Base-by-base conservation (phyloP, 495 filamentous ascomycete genomes). In the Tuber calosporum region DNA sequence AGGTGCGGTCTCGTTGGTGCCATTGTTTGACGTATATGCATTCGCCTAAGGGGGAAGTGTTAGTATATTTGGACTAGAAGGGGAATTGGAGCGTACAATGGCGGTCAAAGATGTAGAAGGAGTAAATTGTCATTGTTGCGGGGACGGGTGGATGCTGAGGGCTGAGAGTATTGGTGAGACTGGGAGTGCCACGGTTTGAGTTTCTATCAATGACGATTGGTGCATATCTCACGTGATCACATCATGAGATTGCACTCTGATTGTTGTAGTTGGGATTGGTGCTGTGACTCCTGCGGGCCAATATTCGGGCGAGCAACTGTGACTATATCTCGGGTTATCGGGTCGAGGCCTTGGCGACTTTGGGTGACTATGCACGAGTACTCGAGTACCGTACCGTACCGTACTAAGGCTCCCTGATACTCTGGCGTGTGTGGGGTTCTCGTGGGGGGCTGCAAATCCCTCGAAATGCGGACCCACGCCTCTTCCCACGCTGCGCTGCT, bases 81-180 rank as follows among this genome's bases (percentile, higher is more conserved):
- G 30, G n/a, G 30, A 30, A 30, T 68, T 22, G 38, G 48, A 48
- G 77, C 86, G 80, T 87, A 98, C 95, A 96, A 83, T 99, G 95
- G 76, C 95, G 90, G 83, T 99, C 95, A 79, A 99, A 99, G 81
- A 99, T 97, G 86, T 97, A 98, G 85, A 98, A 96, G 53, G 93
- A 93, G 84, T 97, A 97, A 81, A 98, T 91, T 72, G 91, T 88
- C 95, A 98, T 97, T 74, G 82, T 84, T 62, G 26, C 34, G 13
- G 70, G 15, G 26, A 4, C 15, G 53, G 53, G 26, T 34, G 26
- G 53, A 62, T 62, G 26, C 13, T 62, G 53, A 62, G 48, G 26
- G n/a, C 26, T 62, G 8, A 4, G 30, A 62, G 26, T 26, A 62
- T 17, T 34, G 53, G 53, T 34, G 53, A 30, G 30, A 5, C 53